Evolutionary conservation across 768 basidiomycete genomes (phyloP).

Genomic region (Lactarius evosmus): DNA sequence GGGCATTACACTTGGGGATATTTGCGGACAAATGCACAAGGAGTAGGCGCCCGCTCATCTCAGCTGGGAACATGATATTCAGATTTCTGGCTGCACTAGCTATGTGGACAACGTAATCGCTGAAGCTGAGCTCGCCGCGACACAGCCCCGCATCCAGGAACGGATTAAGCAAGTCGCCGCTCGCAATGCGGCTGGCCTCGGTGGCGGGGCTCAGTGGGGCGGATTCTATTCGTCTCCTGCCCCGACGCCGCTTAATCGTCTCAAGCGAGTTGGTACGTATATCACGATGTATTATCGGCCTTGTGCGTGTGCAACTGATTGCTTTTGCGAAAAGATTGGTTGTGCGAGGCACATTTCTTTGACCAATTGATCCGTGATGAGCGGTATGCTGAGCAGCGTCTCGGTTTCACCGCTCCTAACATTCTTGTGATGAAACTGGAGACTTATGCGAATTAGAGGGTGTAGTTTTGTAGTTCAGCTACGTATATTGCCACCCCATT

Average conservation of each 20-base stretch:
- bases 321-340: slow-evolving; percentile 58
- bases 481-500: too few species aligned
- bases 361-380: slow-evolving; percentile 63
- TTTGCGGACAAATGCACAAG: slow-evolving; percentile 68
- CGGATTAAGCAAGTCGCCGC: slow-evolving; percentile 62
- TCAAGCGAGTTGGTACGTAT: slow-evolving; percentile 61
- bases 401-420: slow-evolving; percentile 78
- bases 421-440: slow-evolving; percentile 69
- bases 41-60: slow-evolving; percentile 49
- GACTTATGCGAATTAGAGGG: slow-evolving; percentile 33
- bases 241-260: slow-evolving; percentile 44
- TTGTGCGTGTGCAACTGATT: neutral
- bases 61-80: slow-evolving; percentile 12
- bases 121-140: slow-evolving; percentile 57
- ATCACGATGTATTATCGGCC: neutral
- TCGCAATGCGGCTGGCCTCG: slow-evolving; percentile 33
- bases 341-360: slow-evolving; percentile 69
- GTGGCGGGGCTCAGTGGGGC: slow-evolving; percentile 41
- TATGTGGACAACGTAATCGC: slow-evolving; percentile 68
- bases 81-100: slow-evolving; percentile 37
- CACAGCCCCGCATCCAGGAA: slow-evolving; percentile 66
- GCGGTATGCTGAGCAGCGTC: slow-evolving; percentile 51
- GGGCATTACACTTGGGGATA: slow-evolving; percentile 74
- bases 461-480: neutral
- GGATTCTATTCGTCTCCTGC: slow-evolving; percentile 45